A percentile compares a stretch with the other conserved stretches of the same genome.
Evolutionary conservation across 2,329 filamentous ascomycete genomes (phyloP).

Genomic region (Cladosporium sp.): DNA sequence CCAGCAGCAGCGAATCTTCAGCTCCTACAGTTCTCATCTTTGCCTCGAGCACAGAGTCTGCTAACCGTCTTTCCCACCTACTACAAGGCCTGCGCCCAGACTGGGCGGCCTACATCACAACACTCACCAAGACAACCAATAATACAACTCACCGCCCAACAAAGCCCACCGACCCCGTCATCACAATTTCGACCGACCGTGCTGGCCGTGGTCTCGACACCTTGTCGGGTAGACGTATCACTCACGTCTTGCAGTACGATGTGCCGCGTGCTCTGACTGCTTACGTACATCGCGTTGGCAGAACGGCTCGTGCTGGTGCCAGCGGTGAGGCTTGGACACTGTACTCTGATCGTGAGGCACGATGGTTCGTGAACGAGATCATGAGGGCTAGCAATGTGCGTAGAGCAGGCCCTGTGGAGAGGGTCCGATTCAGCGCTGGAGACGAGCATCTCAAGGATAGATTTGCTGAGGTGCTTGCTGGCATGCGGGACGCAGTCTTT

Average conservation of each 20-base stretch:
- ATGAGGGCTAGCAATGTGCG: constrained; percentile 57
- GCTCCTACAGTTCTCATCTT: constrained; percentile 69
- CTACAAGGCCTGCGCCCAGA: constrained; percentile 47
- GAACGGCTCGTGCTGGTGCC: constrained; percentile 80
- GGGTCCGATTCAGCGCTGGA: constrained; percentile 31
- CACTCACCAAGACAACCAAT: constrained; percentile 62
- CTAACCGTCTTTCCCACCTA: constrained; percentile 81
- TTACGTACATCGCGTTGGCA: constrained; percentile 89
- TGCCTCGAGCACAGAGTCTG: constrained; percentile 84
- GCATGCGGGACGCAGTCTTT: constrained; percentile 62
- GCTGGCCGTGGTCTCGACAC: constrained; percentile 83
- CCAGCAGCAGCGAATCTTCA: background rate
- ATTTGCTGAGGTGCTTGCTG: constrained; percentile 58
- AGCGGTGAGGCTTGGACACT: constrained; percentile 81
- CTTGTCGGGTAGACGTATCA: constrained; percentile 56
- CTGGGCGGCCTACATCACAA: constrained; percentile 30
- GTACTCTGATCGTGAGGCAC: constrained; percentile 75
- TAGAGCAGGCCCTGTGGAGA: constrained; percentile 48
- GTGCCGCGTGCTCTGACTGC: constrained; percentile 76
- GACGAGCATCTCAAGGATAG: constrained; percentile 34
- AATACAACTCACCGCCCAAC: constrained; percentile 53
- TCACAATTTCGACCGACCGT: constrained; percentile 84
- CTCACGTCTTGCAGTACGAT: constrained; percentile 92
- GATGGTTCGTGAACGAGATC: constrained; percentile 90
- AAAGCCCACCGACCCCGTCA: constrained; percentile 67